Percentiles rank a stretch among this genome's conserved stretches.
These are phyloP conservation scores for Aspergillus ostianus DNA, from an alignment of 495 filamentous ascomycete genomes.

Conservation along the genomic window DNA sequence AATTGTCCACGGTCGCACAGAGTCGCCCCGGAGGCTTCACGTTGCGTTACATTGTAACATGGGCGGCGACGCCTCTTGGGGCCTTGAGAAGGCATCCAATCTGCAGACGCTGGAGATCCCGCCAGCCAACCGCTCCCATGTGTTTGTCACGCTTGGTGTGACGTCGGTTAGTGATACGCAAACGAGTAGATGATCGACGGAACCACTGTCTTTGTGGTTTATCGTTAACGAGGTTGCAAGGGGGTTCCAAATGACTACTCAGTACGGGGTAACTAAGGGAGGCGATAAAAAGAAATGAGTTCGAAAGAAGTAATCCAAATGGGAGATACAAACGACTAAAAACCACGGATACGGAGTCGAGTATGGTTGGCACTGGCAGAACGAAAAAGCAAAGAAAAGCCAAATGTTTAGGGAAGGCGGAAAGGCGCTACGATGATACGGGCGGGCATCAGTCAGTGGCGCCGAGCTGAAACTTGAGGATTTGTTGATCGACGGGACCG, in stretches of 20 bases:
- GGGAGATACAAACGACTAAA: neutral
- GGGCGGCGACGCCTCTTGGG: neutral
- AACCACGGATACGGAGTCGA: too few relatives aligned
- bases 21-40: neutral
- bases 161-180: slow-evolving; percentile 9
- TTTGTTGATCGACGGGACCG: neutral
- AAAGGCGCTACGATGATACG: slow-evolving; percentile 3
- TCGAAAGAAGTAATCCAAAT: neutral
- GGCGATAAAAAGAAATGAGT: too few relatives aligned
- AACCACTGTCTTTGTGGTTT: too few relatives aligned
- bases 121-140: slow-evolving; percentile 4
- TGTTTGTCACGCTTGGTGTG: slow-evolving; percentile 12
- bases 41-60: neutral
- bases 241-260: too few relatives aligned
- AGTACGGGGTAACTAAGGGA: too few relatives aligned
- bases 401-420: neutral
- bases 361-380: neutral
- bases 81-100: neutral
- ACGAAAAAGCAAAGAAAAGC: slow-evolving; percentile 1
- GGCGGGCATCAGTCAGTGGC: neutral
- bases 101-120: neutral
- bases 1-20: neutral
- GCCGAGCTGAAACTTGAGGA: neutral
- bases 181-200: slow-evolving; percentile 1
- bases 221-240: neutral